phyloP scores from a whole-genome alignment of 371 early-diverging fungal species.

The Coelomomyces lativittatus region DNA sequence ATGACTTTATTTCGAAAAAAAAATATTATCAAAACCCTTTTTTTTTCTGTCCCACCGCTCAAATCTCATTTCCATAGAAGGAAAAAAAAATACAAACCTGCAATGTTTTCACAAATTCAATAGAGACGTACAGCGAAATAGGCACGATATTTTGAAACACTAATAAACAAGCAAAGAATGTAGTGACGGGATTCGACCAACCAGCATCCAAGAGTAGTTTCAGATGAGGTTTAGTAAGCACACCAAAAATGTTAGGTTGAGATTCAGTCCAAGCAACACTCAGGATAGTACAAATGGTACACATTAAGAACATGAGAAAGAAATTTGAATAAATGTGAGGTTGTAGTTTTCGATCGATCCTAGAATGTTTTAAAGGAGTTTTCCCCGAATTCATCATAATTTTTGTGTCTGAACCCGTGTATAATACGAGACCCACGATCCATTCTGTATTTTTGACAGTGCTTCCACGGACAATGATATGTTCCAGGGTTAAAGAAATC shows the following conservation, averaged over 20 bases:
- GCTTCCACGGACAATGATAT: conserved; percentile 75
- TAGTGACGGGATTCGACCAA: background rate
- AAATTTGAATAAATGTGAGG: conserved; percentile 24
- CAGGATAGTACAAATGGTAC: background rate
- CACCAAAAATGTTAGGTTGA: background rate
- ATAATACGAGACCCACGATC: conserved; percentile 61
- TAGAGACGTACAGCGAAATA: conserved; percentile 84
- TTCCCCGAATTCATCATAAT: conserved; percentile 70
- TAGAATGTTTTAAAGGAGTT: conserved; percentile 81
- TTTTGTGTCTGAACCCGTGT: conserved; percentile 77
- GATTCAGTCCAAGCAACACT: background rate
- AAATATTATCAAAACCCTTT: no score
- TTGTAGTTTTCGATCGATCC: conserved; percentile 83
- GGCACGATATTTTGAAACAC: conserved; percentile 69
- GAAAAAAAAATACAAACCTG: conserved; percentile 52
- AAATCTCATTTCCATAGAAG: no score
- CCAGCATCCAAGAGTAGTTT: no score
- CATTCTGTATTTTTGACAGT: conserved; percentile 72
- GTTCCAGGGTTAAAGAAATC: conserved; percentile 52
- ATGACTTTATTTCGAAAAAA: no score
- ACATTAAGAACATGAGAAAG: background rate
- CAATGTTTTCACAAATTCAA: conserved; percentile 72
- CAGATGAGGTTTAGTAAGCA: no score
- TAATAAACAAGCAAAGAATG: conserved; percentile 18
- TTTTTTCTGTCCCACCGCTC: no score